Evolutionary conservation across 345 rosid species (phyloP).

Genomic region (Aquilaria sinensis): DNA sequence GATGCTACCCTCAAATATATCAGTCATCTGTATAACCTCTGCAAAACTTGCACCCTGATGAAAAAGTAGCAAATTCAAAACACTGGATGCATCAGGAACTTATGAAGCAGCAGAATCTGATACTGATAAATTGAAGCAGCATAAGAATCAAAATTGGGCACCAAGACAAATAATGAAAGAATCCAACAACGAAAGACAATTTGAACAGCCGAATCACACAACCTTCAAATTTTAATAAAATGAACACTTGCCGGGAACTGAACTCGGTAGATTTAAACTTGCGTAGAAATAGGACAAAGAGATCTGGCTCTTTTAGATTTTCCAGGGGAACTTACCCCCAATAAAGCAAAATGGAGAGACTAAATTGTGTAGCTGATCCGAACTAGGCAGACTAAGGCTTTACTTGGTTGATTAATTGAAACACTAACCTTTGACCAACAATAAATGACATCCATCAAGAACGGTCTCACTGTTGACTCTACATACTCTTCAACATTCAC

Average conservation of each 20-base stretch:
- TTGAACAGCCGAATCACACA: not conserved
- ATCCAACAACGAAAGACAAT: not conserved
- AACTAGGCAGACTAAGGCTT: not conserved
- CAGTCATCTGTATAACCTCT: slow-evolving; percentile 93
- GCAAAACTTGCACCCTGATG: slow-evolving; percentile 84
- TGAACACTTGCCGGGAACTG: slow-evolving; percentile 5
- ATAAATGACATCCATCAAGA: slow-evolving; percentile 92
- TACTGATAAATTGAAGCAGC: no score
- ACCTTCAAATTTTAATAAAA: not conserved
- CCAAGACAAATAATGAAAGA: no score
- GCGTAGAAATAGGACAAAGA: slow-evolving; percentile 8
- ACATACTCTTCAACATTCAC: slow-evolving; percentile 86
- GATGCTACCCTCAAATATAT: slow-evolving; percentile 96
- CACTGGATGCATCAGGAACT: no score
- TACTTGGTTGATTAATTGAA: not conserved
- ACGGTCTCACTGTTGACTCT: slow-evolving; percentile 93
- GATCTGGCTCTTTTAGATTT: no score
- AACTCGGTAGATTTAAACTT: no score
- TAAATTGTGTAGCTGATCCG: not conserved
- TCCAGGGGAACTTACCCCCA: not conserved
- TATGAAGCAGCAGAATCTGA: no score
- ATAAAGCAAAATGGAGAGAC: not conserved
- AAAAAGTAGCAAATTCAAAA: slow-evolving; percentile 5
- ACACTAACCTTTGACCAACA: slow-evolving; percentile 89
- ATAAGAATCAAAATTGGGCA: no score